A percentile compares a stretch with the other conserved stretches of the same genome.
Conservation (phyloP, 2,329 filamentous ascomycete genomes). For the Ampelomyces quisqualis region DNA sequence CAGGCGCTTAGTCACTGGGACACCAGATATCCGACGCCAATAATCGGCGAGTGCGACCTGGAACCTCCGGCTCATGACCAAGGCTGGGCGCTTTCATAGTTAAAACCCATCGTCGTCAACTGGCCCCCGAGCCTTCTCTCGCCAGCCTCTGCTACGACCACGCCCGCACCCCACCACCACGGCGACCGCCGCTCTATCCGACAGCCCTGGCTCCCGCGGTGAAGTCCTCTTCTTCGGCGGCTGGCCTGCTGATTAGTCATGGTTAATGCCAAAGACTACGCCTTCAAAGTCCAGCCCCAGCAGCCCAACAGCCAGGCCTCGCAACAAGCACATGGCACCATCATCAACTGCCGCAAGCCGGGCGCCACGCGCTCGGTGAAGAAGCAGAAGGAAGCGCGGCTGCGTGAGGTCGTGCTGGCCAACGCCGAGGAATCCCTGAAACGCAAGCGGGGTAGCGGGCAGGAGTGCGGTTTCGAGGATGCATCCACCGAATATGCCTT, state of each 20-base stretch:
- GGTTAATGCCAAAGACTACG: conserved; percentile 43
- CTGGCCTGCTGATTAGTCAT: conserved; percentile 42
- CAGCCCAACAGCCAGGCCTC: conserved; percentile 28
- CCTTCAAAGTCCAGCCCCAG: conserved; percentile 44
- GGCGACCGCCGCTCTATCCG: conserved; percentile 11
- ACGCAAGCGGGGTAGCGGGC: conserved; percentile 26
- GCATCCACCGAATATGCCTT: too few relatives aligned
- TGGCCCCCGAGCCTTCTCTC: conserved; percentile 20
- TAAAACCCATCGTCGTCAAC: conserved; percentile 33
- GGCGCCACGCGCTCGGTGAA: conserved; percentile 27
- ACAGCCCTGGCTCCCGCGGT: conserved; percentile 9
- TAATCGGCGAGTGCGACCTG: conserved; percentile 25
- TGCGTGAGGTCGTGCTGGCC: conserved; percentile 32
- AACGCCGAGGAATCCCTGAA: conserved; percentile 32
- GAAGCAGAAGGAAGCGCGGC: conserved; percentile 30
- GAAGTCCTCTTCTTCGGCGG: too few relatives aligned
- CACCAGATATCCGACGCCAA: too few relatives aligned
- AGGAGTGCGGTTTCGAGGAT: too few relatives aligned
- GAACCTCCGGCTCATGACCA: conserved; percentile 24
- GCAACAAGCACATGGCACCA: conserved; percentile 34
- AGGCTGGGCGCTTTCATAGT: conserved; percentile 28
- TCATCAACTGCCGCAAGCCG: conserved; percentile 40
- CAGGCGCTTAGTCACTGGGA: too few relatives aligned
- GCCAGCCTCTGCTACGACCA: conserved; percentile 19
- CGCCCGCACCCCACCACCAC: conserved; percentile 6